Percentiles rank a stretch among this genome's conserved stretches.
phyloP scores from a whole-genome alignment of 257 asterid species.

The Leptodermis oblonga region DNA sequence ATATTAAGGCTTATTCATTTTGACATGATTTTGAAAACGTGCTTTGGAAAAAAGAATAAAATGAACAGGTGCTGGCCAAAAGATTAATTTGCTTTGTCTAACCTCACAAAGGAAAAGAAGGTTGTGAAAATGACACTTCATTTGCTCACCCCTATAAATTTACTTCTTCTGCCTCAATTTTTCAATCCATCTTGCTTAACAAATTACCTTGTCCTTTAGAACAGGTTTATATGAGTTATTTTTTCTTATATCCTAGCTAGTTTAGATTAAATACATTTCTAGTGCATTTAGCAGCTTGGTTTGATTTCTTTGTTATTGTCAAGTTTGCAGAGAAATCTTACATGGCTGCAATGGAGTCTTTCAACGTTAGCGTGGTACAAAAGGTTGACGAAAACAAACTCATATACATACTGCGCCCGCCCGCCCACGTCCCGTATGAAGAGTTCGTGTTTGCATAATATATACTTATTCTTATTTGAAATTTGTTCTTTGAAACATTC shows the following conservation, averaged over 20 bases:
- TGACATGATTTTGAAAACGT: too few species aligned
- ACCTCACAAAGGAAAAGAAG: neutral
- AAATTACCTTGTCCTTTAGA: neutral
- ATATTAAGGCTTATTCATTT: too few species aligned
- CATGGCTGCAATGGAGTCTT: slow-evolving; percentile 35
- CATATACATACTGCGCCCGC: too few species aligned
- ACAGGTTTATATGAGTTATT: neutral
- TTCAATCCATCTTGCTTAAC: slow-evolving; percentile 1
- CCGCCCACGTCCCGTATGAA: too few species aligned
- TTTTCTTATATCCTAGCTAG: neutral
- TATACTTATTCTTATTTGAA: neutral
- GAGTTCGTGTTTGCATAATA: neutral
- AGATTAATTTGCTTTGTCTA: too few species aligned
- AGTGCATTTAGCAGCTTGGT: too few species aligned
- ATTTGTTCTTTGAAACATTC: neutral
- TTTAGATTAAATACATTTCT: neutral
- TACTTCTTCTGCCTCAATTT: slow-evolving; percentile 4
- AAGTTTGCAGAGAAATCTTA: slow-evolving; percentile 45
- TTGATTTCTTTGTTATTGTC: neutral
- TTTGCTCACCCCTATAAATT: slow-evolving; percentile 25
- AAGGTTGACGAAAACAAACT: slow-evolving; percentile 24
- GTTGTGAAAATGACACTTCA: slow-evolving; percentile 24
- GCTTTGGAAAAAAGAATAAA: too few species aligned
- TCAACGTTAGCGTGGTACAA: slow-evolving; percentile 15
- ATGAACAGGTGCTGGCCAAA: too few species aligned